Evolutionary conservation across 176 grass and related monocot genomes (phyloP), one percentile per base, ranked within the genome.

Genomic region (Avena insularis): DNA sequence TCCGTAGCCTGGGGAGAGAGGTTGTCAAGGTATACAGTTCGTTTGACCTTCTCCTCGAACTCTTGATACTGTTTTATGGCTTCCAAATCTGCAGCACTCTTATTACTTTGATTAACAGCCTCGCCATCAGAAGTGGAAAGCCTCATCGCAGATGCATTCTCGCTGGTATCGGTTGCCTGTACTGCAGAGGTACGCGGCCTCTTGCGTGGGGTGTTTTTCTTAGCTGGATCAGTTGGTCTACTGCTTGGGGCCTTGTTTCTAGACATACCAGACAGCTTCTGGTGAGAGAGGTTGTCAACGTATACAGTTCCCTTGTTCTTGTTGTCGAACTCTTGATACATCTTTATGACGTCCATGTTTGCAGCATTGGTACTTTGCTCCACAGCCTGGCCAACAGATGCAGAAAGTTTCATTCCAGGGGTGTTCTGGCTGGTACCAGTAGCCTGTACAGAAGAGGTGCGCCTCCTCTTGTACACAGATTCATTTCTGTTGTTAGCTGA

Each of bases 1-100:
- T 67, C 73, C 47, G 87, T 91, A 15, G 83, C 80, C 77, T 85
- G 69, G 56, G 17, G 69, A 67, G 92, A 94, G 20, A 97, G 72
- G 53, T 90, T 90, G 31, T 94, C 90, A 63, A 97, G 71, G 67
- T 91, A 97, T 33, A 97, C 54, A 36, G 92, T 97, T 86, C 92
- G 92, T 48, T 86, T 91, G 55, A 97, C 90, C 76, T 91, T 94
- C 27, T 89, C 84, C 90, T 80, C 47, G 40, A 97, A 97, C 72
- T 91, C 88, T 27, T 73, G 81, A 82, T 89, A 97, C 17, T 38
- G 63, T 74, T 94, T 90, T 80, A 78, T 38, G 12, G 70, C 89
- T 78, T 92, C 66, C 36, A 87, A 76, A 19, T 78, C 36, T 77
- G 72, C 56, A 64, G 49, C 0, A 1, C 58, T 75, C 75, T 35